A percentile compares a stretch with the other conserved stretches of the same genome.
Evolutionary conservation across 768 basidiomycete genomes (phyloP).

Genomic region (Trichaptum fuscoviolaceum): DNA sequence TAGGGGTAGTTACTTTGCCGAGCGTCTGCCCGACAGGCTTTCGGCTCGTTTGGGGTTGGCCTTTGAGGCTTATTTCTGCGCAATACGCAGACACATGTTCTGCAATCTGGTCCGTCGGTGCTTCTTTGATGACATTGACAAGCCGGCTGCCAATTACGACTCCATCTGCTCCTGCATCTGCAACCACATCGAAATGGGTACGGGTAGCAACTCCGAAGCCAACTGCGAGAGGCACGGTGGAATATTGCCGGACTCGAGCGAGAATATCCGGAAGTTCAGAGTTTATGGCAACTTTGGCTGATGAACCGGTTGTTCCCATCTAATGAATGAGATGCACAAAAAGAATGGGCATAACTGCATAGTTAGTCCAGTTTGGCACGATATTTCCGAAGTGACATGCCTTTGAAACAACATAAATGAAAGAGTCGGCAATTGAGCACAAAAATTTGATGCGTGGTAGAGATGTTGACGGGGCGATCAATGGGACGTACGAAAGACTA

Average conservation of each 20-base stretch:
- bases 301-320: conserved; percentile 99
- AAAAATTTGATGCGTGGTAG: conserved; percentile 86
- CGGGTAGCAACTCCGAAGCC: conserved; percentile 95
- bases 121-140: conserved; percentile 71
- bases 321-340: conserved; percentile 22
- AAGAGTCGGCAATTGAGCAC: conserved; percentile 89
- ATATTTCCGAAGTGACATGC: conserved; percentile 32
- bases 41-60: conserved; percentile 17
- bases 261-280: conserved; percentile 78
- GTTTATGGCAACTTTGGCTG: conserved; percentile 66
- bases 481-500: conserved; percentile 91
- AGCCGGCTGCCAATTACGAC: conserved; percentile 91
- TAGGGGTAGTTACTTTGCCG: conserved; percentile 28
- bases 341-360: conserved; percentile 11
- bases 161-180: conserved; percentile 86
- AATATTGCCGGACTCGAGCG: conserved; percentile 70
- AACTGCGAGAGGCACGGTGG: conserved; percentile 83
- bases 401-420: conserved; percentile 98
- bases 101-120: conserved; percentile 43
- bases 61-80: conserved; percentile 55
- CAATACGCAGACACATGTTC: conserved; percentile 68
- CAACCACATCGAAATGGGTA: conserved; percentile 82
- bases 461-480: conserved; percentile 93
- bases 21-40: conserved; percentile 19
- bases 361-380: conserved; percentile 6